Conservation (phyloP, 495 filamentous ascomycete genomes). For the Alectoria sarmentosa region DNA sequence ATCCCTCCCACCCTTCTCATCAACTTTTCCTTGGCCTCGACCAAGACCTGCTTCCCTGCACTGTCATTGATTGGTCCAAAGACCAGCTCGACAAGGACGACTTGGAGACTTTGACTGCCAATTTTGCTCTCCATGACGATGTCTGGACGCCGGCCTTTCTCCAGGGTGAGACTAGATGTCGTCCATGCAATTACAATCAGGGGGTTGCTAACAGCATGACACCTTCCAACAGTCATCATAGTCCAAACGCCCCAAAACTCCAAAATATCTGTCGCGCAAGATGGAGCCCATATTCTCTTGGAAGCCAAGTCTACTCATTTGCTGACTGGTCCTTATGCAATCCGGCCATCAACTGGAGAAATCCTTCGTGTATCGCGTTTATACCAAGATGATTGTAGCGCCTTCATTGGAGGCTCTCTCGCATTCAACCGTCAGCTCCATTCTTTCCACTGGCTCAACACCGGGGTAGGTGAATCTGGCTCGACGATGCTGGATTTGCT, state of each 20-base stretch:
- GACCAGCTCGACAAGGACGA: slow-evolving; percentile 12
- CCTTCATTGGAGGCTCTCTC: slow-evolving; percentile 16
- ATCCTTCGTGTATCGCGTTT: slow-evolving; percentile 11
- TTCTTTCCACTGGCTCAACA: slow-evolving; percentile 12
- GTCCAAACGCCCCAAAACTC: slow-evolving; percentile 8
- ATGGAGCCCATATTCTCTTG: not conserved
- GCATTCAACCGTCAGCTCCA: slow-evolving; percentile 1
- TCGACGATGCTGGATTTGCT: not conserved
- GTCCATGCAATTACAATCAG: not conserved
- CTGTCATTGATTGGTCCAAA: slow-evolving; percentile 8
- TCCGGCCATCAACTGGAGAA: slow-evolving; percentile 16
- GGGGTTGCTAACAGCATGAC: not conserved
- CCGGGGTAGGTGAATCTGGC: not conserved
- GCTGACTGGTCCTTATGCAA: slow-evolving; percentile 12
- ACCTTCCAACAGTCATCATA: slow-evolving; percentile 12
- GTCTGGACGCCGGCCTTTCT: slow-evolving; percentile 16
- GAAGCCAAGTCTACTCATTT: slow-evolving; percentile 4
- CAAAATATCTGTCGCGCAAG: slow-evolving; percentile 7
- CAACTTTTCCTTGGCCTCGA: not conserved
- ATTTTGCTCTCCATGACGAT: slow-evolving; percentile 13
- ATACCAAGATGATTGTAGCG: slow-evolving; percentile 12
- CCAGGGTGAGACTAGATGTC: slow-evolving; percentile 13
- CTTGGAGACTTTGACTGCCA: not conserved
- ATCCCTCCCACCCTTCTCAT: not conserved
- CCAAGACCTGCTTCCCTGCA: slow-evolving; percentile 7